phyloP scores from a whole-genome alignment of 2,329 filamentous ascomycete genomes.

The Botrytis tulipae region DNA sequence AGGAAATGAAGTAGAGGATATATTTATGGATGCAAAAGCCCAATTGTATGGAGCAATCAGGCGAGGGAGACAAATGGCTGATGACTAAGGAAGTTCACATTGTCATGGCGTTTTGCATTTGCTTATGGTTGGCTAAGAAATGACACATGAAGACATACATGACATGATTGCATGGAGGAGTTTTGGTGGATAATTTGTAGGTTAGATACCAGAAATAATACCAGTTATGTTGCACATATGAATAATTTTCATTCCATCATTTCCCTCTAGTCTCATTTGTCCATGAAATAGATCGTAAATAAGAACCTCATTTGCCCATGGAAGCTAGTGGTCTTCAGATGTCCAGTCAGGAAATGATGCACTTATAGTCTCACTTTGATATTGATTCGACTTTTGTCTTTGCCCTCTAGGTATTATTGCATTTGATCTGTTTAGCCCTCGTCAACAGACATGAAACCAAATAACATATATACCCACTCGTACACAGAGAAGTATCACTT shows the following conservation, averaged over 20 bases:
- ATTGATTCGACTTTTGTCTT: neutral
- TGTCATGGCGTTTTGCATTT: conserved; percentile 28
- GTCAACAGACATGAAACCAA: neutral
- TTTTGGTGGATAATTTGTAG: conserved; percentile 10
- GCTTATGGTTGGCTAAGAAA: neutral
- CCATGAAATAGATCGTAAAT: neutral
- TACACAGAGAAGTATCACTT: neutral
- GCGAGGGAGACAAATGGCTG: conserved; percentile 46
- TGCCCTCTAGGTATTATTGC: neutral
- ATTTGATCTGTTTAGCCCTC: neutral
- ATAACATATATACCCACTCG: neutral
- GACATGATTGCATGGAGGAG: conserved; percentile 18
- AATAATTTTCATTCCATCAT: neutral
- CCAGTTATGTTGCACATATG: neutral
- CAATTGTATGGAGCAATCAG: conserved; percentile 70
- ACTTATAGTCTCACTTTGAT: neutral
- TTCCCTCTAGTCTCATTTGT: too few species aligned
- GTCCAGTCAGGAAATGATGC: neutral
- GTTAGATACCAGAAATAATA: conserved; percentile 13
- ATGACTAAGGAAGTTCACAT: conserved; percentile 24
- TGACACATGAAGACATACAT: conserved; percentile 10
- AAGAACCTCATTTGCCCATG: neutral
- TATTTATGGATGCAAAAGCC: conserved; percentile 75
- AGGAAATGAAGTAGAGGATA: conserved; percentile 70
- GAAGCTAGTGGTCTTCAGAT: neutral